A percentile compares a stretch with the other conserved stretches of the same genome.
Evolutionary conservation across 805 yeast species (phyloP).

Genomic region (Lipomyces orientalis): DNA sequence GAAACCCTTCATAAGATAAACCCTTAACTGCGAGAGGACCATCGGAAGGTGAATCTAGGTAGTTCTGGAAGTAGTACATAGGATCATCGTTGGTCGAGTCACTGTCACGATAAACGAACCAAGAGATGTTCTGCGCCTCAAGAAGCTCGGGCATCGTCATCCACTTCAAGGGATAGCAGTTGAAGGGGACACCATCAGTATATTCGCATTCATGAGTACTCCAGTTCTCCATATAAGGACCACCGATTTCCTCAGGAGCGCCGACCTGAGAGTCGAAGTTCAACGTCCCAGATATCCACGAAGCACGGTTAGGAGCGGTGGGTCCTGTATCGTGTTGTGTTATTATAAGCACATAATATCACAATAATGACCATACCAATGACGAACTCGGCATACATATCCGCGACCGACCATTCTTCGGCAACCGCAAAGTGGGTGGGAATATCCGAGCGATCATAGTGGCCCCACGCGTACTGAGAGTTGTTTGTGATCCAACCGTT

Average conservation of each 20-base stretch:
- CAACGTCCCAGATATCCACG: constrained; percentile 41
- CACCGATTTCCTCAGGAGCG: constrained; percentile 34
- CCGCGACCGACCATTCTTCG: constrained; percentile 41
- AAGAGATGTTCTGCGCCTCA: constrained; percentile 32
- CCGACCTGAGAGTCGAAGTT: constrained; percentile 38
- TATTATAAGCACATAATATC: not conserved
- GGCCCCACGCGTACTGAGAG: constrained; percentile 40
- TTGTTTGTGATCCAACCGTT: constrained; percentile 41
- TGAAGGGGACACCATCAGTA: constrained; percentile 27
- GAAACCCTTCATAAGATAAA: constrained; percentile 35
- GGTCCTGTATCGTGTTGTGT: constrained; percentile 27
- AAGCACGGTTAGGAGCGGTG: constrained; percentile 40
- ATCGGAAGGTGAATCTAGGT: constrained; percentile 18
- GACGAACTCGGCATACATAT: constrained; percentile 41
- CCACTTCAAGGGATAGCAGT: constrained; percentile 41
- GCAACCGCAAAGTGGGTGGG: constrained; percentile 41
- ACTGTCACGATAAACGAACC: constrained; percentile 39
- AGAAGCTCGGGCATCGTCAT: constrained; percentile 37
- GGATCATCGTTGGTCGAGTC: constrained; percentile 39
- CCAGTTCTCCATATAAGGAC: constrained; percentile 39
- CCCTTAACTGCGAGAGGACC: constrained; percentile 37
- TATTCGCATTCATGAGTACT: constrained; percentile 17
- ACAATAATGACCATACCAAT: constrained; percentile 29
- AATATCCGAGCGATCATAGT: constrained; percentile 36
- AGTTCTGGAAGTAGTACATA: constrained; percentile 36